Conservation (phyloP, 2,329 filamentous ascomycete species). For the Trichoderma polysporum region DNA sequence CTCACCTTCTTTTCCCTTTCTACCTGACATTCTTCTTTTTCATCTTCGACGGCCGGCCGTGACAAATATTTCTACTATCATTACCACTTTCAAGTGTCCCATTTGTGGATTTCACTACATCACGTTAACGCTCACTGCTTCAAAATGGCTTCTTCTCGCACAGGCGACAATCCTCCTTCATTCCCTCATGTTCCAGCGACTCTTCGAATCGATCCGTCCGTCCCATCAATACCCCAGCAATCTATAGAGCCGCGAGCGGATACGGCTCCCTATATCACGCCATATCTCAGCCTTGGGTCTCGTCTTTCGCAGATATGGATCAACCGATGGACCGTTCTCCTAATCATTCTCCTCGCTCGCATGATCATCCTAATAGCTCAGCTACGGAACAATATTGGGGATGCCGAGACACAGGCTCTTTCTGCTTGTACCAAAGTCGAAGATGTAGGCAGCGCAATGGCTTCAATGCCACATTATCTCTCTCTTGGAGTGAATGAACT, state of each 20-base stretch:
- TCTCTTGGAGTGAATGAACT: slow-evolving; percentile 84
- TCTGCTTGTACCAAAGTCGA: slow-evolving; percentile 91
- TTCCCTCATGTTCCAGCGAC: slow-evolving; percentile 42
- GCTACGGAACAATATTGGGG: slow-evolving; percentile 70
- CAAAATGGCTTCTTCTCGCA: slow-evolving; percentile 41
- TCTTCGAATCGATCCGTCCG: slow-evolving; percentile 39
- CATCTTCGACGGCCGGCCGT: slow-evolving; percentile 21
- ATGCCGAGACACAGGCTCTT: slow-evolving; percentile 77
- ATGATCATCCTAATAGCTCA: slow-evolving; percentile 73
- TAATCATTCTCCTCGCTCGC: slow-evolving; percentile 80
- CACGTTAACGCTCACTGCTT: neutral
- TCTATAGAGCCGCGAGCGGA: slow-evolving; percentile 42
- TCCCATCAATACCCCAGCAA: slow-evolving; percentile 35
- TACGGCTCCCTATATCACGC: slow-evolving; percentile 72
- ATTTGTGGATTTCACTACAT: slow-evolving; percentile 23
- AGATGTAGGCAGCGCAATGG: slow-evolving; percentile 90
- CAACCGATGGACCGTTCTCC: slow-evolving; percentile 92
- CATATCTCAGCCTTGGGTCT: slow-evolving; percentile 86
- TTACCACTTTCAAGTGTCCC: slow-evolving; percentile 15
- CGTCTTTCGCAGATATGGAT: slow-evolving; percentile 95
- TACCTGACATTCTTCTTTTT: neutral
- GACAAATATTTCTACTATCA: neutral
- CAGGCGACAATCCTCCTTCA: slow-evolving; percentile 31
- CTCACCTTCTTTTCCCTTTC: neutral
- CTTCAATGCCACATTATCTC: slow-evolving; percentile 96